phyloP scores from a whole-genome alignment of 2,329 filamentous ascomycete genomes.

The Calonectria hongkongensis region DNA sequence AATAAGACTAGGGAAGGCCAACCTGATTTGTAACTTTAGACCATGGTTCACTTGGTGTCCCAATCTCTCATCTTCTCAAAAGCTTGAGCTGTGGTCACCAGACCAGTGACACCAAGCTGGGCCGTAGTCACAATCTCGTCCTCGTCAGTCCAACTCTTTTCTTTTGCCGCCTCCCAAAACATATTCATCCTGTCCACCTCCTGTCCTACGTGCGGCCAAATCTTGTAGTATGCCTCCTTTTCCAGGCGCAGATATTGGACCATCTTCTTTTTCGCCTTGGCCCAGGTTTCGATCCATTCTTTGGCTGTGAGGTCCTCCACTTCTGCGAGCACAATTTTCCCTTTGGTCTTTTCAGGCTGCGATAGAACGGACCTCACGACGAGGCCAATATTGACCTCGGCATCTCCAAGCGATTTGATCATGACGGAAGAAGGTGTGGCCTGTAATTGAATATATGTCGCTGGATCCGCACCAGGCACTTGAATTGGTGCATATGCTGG shows the following conservation, averaged over 20 bases:
- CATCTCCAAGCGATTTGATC: slow-evolving; percentile 57
- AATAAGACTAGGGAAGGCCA: too few relatives aligned
- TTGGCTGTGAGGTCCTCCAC: slow-evolving; percentile 51
- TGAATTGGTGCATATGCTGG: slow-evolving; percentile 39
- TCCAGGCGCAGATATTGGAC: slow-evolving; percentile 52
- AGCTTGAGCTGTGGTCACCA: slow-evolving; percentile 40
- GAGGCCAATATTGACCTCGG: slow-evolving; percentile 56
- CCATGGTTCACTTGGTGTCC: neutral
- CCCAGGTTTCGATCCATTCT: slow-evolving; percentile 58
- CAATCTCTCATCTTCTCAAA: slow-evolving; percentile 32
- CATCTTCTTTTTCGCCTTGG: slow-evolving; percentile 50
- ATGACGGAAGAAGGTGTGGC: slow-evolving; percentile 52
- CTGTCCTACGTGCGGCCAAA: slow-evolving; percentile 57
- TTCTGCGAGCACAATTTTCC: slow-evolving; percentile 55
- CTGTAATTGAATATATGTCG: slow-evolving; percentile 56
- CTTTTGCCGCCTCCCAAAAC: slow-evolving; percentile 53
- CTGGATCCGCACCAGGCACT: slow-evolving; percentile 38
- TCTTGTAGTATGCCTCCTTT: slow-evolving; percentile 52
- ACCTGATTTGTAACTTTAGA: neutral
- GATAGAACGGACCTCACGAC: slow-evolving; percentile 58
- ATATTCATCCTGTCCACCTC: slow-evolving; percentile 55
- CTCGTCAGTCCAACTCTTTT: slow-evolving; percentile 51
- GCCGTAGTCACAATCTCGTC: slow-evolving; percentile 49
- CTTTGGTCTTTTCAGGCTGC: slow-evolving; percentile 56
- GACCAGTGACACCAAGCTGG: slow-evolving; percentile 51